Evolutionary conservation across 1,284 basidiomycete species (phyloP).

Genomic region (Cryptococcus sp.): DNA sequence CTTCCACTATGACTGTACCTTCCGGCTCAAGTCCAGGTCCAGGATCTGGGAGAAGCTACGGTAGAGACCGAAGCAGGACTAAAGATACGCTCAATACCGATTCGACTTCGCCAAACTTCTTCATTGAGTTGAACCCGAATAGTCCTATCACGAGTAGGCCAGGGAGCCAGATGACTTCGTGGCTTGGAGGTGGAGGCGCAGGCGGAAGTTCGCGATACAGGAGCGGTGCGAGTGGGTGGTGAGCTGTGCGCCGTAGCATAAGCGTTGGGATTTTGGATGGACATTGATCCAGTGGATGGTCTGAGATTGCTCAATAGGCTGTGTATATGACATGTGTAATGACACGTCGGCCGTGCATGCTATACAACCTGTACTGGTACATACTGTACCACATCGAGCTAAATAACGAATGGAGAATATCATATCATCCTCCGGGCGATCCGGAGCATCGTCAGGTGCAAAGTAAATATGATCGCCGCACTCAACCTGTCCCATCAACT

Average conservation of each 20-base stretch:
- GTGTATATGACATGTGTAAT: no score
- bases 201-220: not conserved
- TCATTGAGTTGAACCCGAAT: conserved; percentile 35
- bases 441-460: no score
- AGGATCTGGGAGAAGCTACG: not conserved
- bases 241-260: not conserved
- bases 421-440: no score
- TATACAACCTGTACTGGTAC: no score
- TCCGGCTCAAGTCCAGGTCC: not conserved
- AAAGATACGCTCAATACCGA: not conserved
- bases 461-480: no score
- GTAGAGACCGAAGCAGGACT: not conserved
- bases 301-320: no score
- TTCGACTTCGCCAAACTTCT: conserved; percentile 17
- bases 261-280: no score
- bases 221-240: not conserved
- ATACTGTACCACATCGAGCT: no score
- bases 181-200: conserved; percentile 1
- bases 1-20: not conserved
- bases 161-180: conserved; percentile 16
- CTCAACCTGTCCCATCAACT: no score
- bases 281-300: no score
- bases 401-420: no score
- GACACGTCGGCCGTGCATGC: no score
- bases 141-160: conserved; percentile 30